Percentiles rank a stretch among this genome's conserved stretches.
Conservation (phyloP, 2,329 filamentous ascomycete species). For the Ilyonectria sp. region DNA sequence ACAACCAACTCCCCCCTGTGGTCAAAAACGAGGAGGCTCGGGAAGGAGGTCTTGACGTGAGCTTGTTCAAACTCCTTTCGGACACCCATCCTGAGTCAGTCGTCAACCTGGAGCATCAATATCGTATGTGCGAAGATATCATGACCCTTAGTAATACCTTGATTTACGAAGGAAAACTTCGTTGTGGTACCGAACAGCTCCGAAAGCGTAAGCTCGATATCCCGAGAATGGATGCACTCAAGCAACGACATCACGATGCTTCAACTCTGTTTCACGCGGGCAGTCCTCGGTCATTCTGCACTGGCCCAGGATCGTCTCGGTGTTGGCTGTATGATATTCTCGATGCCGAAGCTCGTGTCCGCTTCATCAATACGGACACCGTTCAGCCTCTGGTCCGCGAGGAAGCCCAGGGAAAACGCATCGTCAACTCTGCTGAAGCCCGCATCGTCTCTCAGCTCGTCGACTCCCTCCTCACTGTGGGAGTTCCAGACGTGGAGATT, state of each 20-base stretch:
- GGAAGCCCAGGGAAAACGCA: slow-evolving; percentile 84
- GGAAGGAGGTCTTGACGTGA: slow-evolving; percentile 89
- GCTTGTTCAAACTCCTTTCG: slow-evolving; percentile 93
- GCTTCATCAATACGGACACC: slow-evolving; percentile 91
- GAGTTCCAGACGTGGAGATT: slow-evolving; percentile 82
- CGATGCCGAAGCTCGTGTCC: slow-evolving; percentile 79
- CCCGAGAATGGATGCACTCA: slow-evolving; percentile 75
- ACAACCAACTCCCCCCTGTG: slow-evolving; percentile 94
- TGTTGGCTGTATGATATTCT: slow-evolving; percentile 88
- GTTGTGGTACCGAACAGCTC: slow-evolving; percentile 87
- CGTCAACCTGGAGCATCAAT: slow-evolving; percentile 94
- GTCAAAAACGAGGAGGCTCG: slow-evolving; percentile 93
- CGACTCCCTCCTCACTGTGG: slow-evolving; percentile 80
- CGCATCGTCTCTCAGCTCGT: slow-evolving; percentile 85
- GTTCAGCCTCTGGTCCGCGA: slow-evolving; percentile 78
- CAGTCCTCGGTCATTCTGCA: slow-evolving; percentile 69
- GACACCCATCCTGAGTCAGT: slow-evolving; percentile 90
- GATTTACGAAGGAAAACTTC: slow-evolving; percentile 92
- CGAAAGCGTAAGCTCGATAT: slow-evolving; percentile 78
- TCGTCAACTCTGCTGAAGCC: slow-evolving; percentile 90
- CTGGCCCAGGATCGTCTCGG: slow-evolving; percentile 59
- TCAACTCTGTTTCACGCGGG: slow-evolving; percentile 58
- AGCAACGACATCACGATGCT: slow-evolving; percentile 71
- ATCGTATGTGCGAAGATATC: slow-evolving; percentile 98
- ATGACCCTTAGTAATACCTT: slow-evolving; percentile 94